phyloP scores from a whole-genome alignment of 495 filamentous ascomycete genomes.

The Neurospora cerealis region DNA sequence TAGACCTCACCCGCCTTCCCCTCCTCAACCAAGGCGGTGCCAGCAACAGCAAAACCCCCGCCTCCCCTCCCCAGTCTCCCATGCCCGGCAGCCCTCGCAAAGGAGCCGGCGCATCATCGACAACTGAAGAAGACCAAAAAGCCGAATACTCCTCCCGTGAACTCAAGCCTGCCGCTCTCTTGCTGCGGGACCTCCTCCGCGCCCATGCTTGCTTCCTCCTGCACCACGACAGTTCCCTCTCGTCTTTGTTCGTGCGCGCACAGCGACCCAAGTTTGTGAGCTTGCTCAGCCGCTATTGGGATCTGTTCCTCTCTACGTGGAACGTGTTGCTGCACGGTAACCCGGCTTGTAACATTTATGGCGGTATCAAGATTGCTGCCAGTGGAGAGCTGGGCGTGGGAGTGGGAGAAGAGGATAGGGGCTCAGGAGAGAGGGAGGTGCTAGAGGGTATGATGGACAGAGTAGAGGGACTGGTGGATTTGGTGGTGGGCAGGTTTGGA shows the following conservation, averaged over 20 bases:
- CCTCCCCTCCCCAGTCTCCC: background rate
- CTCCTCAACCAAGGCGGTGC: slow-evolving; percentile 22
- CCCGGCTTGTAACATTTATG: slow-evolving; percentile 67
- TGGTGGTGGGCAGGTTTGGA: slow-evolving; percentile 81
- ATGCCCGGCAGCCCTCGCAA: background rate
- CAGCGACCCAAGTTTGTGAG: slow-evolving; percentile 37
- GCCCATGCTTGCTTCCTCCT: slow-evolving; percentile 80
- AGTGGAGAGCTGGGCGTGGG: slow-evolving; percentile 88
- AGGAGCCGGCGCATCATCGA: slow-evolving; percentile 2
- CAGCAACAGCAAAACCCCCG: slow-evolving; percentile 2
- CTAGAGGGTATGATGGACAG: slow-evolving; percentile 72
- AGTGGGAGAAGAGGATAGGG: slow-evolving; percentile 88
- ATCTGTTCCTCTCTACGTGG: slow-evolving; percentile 70
- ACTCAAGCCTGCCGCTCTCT: slow-evolving; percentile 67
- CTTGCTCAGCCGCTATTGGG: slow-evolving; percentile 78
- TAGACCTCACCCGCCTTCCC: slow-evolving; percentile 61
- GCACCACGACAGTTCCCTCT: slow-evolving; percentile 66
- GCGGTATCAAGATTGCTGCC: slow-evolving; percentile 80
- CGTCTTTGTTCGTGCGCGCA: slow-evolving; percentile 49
- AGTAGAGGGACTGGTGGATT: slow-evolving; percentile 62
- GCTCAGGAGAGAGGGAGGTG: slow-evolving; percentile 83
- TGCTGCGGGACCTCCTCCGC: slow-evolving; percentile 69
- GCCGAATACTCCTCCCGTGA: slow-evolving; percentile 80
- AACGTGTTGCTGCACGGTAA: slow-evolving; percentile 84
- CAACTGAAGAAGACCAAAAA: slow-evolving; percentile 22